These are phyloP conservation scores for Candida smagusa DNA, from an alignment of 1,139 yeast species.

Conservation along the genomic window DNA sequence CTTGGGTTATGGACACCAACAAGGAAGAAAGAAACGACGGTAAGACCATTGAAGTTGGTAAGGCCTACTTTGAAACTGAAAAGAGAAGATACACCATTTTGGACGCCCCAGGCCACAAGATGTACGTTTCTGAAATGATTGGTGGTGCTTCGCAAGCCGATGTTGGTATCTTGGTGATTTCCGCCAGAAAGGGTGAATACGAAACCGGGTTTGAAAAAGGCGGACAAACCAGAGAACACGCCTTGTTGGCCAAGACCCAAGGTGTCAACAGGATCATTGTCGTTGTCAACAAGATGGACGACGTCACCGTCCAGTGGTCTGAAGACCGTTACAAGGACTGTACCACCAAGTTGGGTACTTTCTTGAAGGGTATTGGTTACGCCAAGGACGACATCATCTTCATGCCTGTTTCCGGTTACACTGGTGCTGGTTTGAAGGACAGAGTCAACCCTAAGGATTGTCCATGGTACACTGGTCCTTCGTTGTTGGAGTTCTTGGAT, in stretches of 20 bases:
- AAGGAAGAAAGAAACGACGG: conserved; percentile 98
- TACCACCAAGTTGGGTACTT: conserved; percentile 71
- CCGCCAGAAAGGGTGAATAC: conserved; percentile 98
- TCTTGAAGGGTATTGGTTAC: conserved; percentile 90
- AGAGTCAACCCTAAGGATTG: conserved; percentile 67
- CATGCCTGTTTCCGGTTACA: conserved; percentile 98
- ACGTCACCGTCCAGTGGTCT: conserved; percentile 94
- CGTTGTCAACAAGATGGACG: conserved; percentile 98
- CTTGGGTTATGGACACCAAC: conserved; percentile 99
- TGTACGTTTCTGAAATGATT: conserved; percentile 98
- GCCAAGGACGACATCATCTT: conserved; percentile 76
- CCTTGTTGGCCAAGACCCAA: conserved; percentile 94
- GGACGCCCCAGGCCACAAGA: conserved; percentile 99
- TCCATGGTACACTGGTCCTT: conserved; percentile 94
- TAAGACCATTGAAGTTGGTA: conserved; percentile 98
- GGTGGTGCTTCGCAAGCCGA: conserved; percentile 99
- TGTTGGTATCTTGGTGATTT: conserved; percentile 92
- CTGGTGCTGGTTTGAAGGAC: conserved; percentile 95
- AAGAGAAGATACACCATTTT: conserved; percentile 95
- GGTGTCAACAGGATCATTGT: conserved; percentile 93
- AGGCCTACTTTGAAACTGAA: conserved; percentile 95
- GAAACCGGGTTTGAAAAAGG: conserved; percentile 99
- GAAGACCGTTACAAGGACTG: conserved; percentile 96
- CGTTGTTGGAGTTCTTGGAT: conserved; percentile 87
- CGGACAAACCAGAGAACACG: conserved; percentile 99